Percentiles rank a stretch among this genome's conserved stretches.
These are phyloP conservation scores for Cairneyella variabilis DNA, from an alignment of 495 filamentous ascomycete genomes.

Conservation along the genomic window DNA sequence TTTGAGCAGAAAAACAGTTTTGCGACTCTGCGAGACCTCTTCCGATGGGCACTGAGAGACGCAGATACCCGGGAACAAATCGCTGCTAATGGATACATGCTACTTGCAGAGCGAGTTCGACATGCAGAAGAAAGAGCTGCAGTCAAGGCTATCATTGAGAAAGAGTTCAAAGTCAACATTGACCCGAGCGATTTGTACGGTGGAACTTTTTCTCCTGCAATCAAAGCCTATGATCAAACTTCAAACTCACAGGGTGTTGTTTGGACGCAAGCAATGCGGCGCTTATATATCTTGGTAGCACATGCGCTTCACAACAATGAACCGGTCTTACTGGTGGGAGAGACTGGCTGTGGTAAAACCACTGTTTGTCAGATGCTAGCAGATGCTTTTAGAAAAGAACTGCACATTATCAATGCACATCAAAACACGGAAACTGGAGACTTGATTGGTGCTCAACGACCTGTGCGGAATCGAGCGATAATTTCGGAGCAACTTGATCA, in stretches of 20 bases:
- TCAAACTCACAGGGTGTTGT: constrained; percentile 61
- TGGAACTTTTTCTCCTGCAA: constrained; percentile 44
- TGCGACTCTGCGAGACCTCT: constrained; percentile 92
- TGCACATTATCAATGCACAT: constrained; percentile 93
- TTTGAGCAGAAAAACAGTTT: constrained; percentile 99
- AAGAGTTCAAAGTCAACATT: constrained; percentile 83
- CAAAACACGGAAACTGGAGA: constrained; percentile 97
- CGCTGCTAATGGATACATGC: constrained; percentile 90
- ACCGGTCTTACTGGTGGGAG: constrained; percentile 89
- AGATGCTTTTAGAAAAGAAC: constrained; percentile 64
- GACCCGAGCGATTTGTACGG: constrained; percentile 71
- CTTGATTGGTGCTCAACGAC: constrained; percentile 91
- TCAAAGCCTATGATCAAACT: constrained; percentile 45
- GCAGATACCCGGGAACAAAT: constrained; percentile 84
- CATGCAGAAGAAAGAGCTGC: constrained; percentile 79
- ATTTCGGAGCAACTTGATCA: constrained; percentile 61
- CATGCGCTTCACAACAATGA: constrained; percentile 86
- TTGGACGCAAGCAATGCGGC: constrained; percentile 93
- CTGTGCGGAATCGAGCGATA: constrained; percentile 75
- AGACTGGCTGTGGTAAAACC: constrained; percentile 97
- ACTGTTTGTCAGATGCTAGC: constrained; percentile 92
- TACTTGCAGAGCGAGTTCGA: constrained; percentile 90
- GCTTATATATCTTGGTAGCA: constrained; percentile 80
- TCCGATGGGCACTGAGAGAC: constrained; percentile 88
- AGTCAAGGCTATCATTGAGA: constrained; percentile 86